phyloP scores from a whole-genome alignment of 2,329 filamentous ascomycete genomes.

The Diaporthe aspalathi region DNA sequence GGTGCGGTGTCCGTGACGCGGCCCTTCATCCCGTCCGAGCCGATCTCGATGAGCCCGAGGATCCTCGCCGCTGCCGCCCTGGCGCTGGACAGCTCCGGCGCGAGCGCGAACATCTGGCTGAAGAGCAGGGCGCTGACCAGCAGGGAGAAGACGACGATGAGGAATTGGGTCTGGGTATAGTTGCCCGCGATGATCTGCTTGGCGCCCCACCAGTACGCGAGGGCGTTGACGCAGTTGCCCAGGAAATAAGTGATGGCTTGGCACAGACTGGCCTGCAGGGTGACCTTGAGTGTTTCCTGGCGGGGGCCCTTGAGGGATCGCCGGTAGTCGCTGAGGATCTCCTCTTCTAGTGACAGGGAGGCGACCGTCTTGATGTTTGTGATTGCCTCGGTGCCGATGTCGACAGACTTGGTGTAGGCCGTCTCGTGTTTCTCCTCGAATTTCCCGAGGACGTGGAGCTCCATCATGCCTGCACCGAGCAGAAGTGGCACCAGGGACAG shows the following conservation, averaged over 20 bases:
- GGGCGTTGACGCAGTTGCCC: constrained; percentile 48
- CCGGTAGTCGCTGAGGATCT: constrained; percentile 64
- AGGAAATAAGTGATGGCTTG: constrained; percentile 39
- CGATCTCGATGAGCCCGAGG: constrained; percentile 44
- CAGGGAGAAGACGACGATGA: constrained; percentile 64
- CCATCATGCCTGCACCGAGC: constrained; percentile 76
- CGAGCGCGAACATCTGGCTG: constrained; percentile 68
- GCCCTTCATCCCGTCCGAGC: constrained; percentile 34
- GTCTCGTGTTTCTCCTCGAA: constrained; percentile 73
- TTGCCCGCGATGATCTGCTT: constrained; percentile 65
- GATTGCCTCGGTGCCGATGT: constrained; percentile 75
- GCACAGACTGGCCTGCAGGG: constrained; percentile 35
- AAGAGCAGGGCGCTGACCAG: constrained; percentile 67
- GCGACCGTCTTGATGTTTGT: constrained; percentile 73
- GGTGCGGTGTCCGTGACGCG: not conserved
- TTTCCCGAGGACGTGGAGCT: constrained; percentile 70
- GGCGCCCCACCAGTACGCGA: constrained; percentile 72
- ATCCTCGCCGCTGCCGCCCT: constrained; percentile 57
- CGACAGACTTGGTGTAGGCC: constrained; percentile 72
- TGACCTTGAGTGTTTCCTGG: constrained; percentile 56
- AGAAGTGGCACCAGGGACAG: constrained; percentile 76
- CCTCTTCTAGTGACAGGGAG: constrained; percentile 64
- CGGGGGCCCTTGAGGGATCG: constrained; percentile 62
- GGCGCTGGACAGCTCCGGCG: constrained; percentile 66
- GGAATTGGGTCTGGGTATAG: constrained; percentile 65